Evolutionary conservation across 208 protist species (phyloP), one percentile per base, ranked within the genome.

Genomic region (Trypanosoma lewisi): DNA sequence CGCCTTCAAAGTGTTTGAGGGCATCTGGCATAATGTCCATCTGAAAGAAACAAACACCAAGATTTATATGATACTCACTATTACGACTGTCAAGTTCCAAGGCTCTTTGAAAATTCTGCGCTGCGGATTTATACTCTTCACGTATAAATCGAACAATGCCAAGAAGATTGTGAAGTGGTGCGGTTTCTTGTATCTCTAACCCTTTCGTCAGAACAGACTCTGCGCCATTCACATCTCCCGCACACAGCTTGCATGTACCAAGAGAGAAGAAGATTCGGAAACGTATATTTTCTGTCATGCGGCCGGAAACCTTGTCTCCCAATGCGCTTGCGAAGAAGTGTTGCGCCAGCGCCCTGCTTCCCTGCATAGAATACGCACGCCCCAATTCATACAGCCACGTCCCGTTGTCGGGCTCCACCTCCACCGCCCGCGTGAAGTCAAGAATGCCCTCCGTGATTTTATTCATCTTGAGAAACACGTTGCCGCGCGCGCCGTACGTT

Each of bases 371-470:
- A 63, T 88, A 82, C 27, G 72, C 72, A 25, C 85, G 60, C 1
- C 89, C 87, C 11, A 92, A 62, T 63, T 96, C 83, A 58, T 82
- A 94, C 34, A 80, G 68, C 87, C 86, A 95, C 4, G 75, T 73
- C 8, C 87, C 91, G 66, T 95, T 96, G 58, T 91, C 85, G 4
- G 85, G 77, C 53, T 95, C 85, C 25, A 91, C 69, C 53, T 91
- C 74, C 27, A 83, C 67, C 16, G 89, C 90, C 5, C 56, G 57
- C 16, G 67, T 49, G 25, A 93, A 80, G 60, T 97, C 93, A n/a
- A 70, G 45, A 9, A 96, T 70, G 33, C 63, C 73, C 28, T 92
- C 84, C 6, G 79, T 51, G 4, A 75, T 42, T 17, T 82, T 77
- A 16, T 82, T 63, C 37, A 87, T 58, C 2, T 82, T 79, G 19